phyloP scores from a whole-genome alignment of 495 filamentous ascomycete species.

The Chaetomium tenue region DNA sequence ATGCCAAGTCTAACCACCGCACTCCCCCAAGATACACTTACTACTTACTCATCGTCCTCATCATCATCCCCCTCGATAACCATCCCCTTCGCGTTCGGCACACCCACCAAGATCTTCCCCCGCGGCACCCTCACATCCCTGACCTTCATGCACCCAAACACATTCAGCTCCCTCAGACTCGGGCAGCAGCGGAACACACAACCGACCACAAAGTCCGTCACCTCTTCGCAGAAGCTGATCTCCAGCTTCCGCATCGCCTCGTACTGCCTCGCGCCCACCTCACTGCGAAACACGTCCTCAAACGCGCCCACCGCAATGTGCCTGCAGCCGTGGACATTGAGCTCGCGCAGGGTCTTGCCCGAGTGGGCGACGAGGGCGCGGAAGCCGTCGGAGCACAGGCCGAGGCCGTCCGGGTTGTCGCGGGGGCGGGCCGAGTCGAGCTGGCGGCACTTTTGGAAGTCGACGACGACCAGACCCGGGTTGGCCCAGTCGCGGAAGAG shows the following conservation, averaged over 20 bases:
- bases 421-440: constrained; percentile 58
- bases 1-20: background rate
- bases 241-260: constrained; percentile 66
- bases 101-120: constrained; percentile 74
- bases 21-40: background rate
- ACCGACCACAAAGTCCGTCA: constrained; percentile 71
- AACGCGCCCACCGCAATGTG: constrained; percentile 69
- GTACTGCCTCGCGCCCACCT: constrained; percentile 52
- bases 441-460: constrained; percentile 71
- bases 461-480: constrained; percentile 61
- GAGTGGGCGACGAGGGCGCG: constrained; percentile 82
- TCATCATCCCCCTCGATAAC: constrained; percentile 48
- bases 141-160: constrained; percentile 83
- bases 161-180: constrained; percentile 65
- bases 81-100: constrained; percentile 64
- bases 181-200: constrained; percentile 75
- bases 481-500: constrained; percentile 80
- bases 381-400: constrained; percentile 72
- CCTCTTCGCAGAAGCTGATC: constrained; percentile 70
- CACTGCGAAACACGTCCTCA: constrained; percentile 62
- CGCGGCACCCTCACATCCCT: constrained; percentile 65
- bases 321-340: constrained; percentile 76
- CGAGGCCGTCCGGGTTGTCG: constrained; percentile 61
- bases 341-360: constrained; percentile 54
- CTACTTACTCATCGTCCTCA: constrained; percentile 15